Evolutionary conservation across 148 eudicot species (phyloP), one percentile per base, ranked within the genome.

Genomic region (Persicaria tinctoria): DNA sequence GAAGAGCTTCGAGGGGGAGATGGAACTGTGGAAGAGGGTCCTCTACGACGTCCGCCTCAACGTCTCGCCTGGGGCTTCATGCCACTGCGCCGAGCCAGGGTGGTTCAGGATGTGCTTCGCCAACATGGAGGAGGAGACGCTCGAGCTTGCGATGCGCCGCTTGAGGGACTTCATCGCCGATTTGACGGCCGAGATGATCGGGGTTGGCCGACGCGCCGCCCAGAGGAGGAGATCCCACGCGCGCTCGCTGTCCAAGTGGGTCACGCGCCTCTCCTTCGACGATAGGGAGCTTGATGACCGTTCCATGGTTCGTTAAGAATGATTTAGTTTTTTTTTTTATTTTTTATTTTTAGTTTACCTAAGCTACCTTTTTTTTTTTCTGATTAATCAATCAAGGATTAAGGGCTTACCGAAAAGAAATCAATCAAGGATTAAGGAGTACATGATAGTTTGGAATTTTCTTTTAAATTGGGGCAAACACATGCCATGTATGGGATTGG

Each of bases 101-200:
- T 92, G 96, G 96, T 92, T 90, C 20, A 79, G 97, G 32, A 79
- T 88, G 4, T 92, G 97, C 44, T 92, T 88, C 46, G 96, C 97
- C 0, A 90, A 90, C 75, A 82, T 92, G 88, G 81, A 87, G 0
- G 88, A 84, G 4, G 82, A 87, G 0, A 85, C 92, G 0, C 69
- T 92, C 48, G 69, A 71, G 45, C 71, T 87, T 4, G 93, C 96
- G 16, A 78, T 92, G 79, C 84, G 80, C 76, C 82, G 97, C 5
- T 57, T 90, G 3, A 84, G 84, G 70, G 77, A 74, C 1, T 90
- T 87, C 66, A 79, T 90, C 1, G 81, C 55, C 1, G 55, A 71
- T 3, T 71, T 71, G 53, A 44, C 54, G 2, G 16, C 54, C 14
- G 55, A 71, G 8, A 71, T 20, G n/a, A 41, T 47, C n/a, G 57